Percentiles rank a stretch among this genome's conserved stretches.
phyloP scores from a whole-genome alignment of 2,329 filamentous ascomycete species.

The Westerdykella sp. region DNA sequence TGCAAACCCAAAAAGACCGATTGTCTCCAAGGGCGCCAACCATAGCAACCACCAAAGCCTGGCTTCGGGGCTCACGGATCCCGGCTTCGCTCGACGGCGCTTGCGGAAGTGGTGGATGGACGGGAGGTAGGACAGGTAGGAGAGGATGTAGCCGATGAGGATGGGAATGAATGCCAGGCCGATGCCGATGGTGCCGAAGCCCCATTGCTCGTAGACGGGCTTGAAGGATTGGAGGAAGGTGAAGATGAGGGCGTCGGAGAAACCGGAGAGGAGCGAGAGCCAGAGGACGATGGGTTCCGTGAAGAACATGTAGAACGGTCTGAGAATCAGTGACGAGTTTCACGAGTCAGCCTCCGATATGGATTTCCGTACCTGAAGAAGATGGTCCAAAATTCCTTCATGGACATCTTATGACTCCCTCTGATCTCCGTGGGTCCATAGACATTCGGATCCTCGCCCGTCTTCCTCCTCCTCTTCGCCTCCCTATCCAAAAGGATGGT shows the following conservation, averaged over 20 bases:
- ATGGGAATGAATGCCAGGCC: conserved; percentile 62
- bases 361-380: conserved; percentile 33
- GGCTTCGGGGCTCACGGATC: conserved; percentile 54
- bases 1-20: conserved; percentile 65
- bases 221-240: conserved; percentile 68
- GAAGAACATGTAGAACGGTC: conserved; percentile 68
- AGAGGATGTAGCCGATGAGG: conserved; percentile 58
- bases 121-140: conserved; percentile 55
- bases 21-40: conserved; percentile 54
- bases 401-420: conserved; percentile 33
- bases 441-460: conserved; percentile 52
- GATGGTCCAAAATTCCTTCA: conserved; percentile 45
- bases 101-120: conserved; percentile 48
- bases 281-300: conserved; percentile 70
- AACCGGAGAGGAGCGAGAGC: conserved; percentile 66
- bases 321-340: conserved; percentile 13
- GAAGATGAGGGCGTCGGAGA: conserved; percentile 72
- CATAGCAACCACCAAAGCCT: conserved; percentile 61
- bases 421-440: conserved; percentile 64
- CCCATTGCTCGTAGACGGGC: conserved; percentile 63
- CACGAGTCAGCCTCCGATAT: not conserved
- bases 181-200: conserved; percentile 51
- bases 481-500: conserved; percentile 70
- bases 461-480: conserved; percentile 64
- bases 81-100: conserved; percentile 45